Evolutionary conservation across 2,329 filamentous ascomycete species (phyloP).

Genomic region (Fusarium chuoi): DNA sequence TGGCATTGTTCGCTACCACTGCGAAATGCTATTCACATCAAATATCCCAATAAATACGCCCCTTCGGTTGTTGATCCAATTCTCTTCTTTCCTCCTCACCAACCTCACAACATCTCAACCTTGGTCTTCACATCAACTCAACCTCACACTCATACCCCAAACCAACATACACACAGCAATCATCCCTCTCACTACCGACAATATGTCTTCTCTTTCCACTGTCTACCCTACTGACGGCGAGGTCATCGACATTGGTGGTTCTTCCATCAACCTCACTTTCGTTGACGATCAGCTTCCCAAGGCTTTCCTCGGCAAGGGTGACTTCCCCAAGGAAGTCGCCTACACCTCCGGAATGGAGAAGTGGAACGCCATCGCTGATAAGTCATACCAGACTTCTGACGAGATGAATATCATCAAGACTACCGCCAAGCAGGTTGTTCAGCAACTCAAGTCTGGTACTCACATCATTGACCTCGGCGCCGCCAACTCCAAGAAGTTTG

Average conservation of each 20-base stretch:
- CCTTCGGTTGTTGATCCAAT: accelerated
- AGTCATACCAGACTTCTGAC: constrained; percentile 35
- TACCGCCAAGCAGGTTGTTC: constrained; percentile 27
- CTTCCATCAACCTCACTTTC: constrained; percentile 6
- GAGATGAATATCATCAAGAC: constrained; percentile 37
- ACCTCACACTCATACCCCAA: background rate
- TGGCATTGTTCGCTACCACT: background rate
- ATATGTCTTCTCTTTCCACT: background rate
- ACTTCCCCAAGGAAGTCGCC: constrained; percentile 44
- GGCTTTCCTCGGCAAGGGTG: constrained; percentile 28
- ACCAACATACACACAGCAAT: background rate
- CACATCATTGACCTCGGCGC: constrained; percentile 40
- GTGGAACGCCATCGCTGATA: constrained; percentile 26
- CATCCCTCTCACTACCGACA: background rate
- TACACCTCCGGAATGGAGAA: constrained; percentile 36
- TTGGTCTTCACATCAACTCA: background rate
- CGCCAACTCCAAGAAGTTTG: constrained; percentile 37
- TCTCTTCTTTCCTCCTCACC: background rate
- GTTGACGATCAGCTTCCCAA: constrained; percentile 27
- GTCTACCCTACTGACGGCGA: background rate
- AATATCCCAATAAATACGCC: background rate
- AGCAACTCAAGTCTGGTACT: constrained; percentile 18
- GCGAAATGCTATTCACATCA: accelerated
- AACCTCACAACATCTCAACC: background rate
- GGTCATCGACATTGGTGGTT: constrained; percentile 39